These are phyloP conservation scores for Persicaria maculosa DNA, from an alignment of 148 eudicot species.

Conservation along the genomic window DNA sequence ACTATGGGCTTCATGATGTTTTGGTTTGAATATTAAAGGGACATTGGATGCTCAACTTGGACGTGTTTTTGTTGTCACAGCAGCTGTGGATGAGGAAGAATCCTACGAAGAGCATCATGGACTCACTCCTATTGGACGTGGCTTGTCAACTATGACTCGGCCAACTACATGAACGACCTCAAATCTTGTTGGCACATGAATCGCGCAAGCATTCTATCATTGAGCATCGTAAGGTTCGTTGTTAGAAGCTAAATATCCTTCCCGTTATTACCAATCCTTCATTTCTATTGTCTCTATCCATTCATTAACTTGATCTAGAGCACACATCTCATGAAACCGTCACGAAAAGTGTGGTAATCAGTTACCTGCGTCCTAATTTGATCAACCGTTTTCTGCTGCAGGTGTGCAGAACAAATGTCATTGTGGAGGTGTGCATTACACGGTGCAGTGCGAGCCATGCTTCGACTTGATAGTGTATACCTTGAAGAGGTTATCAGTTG, in stretches of 20 bases:
- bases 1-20: background rate
- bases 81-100: constrained; percentile 40
- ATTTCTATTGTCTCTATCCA: background rate
- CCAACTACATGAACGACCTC: constrained; percentile 49
- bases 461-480: background rate
- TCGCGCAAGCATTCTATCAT: background rate
- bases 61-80: constrained; percentile 16
- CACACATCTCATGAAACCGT: too few relatives aligned
- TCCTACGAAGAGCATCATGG: constrained; percentile 44
- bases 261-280: background rate
- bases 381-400: background rate
- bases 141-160: constrained; percentile 76
- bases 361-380: too few relatives aligned
- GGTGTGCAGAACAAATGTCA: background rate
- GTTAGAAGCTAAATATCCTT: background rate
- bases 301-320: background rate
- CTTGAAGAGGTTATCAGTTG: background rate
- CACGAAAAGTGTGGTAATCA: too few relatives aligned
- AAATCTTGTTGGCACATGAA: background rate
- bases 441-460: background rate
- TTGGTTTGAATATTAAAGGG: background rate
- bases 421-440: background rate
- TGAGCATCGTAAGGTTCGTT: background rate
- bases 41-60: background rate
- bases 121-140: constrained; percentile 65